Evolutionary conservation across 2,329 filamentous ascomycete genomes (phyloP).

Genomic region (Sporothrix dimorphospora): DNA sequence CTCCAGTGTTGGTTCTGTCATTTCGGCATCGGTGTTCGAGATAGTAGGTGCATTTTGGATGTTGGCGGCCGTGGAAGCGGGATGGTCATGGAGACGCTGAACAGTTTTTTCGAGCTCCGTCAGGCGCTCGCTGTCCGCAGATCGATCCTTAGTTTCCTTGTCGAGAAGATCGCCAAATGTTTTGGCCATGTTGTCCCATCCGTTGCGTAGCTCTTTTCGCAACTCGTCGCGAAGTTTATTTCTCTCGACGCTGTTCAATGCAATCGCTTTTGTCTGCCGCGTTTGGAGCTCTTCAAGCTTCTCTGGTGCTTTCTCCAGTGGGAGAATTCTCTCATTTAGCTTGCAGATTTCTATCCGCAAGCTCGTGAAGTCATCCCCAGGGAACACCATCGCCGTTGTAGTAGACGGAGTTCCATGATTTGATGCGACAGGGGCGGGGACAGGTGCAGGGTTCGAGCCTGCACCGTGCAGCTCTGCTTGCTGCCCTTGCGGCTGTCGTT

Average conservation of each 20-base stretch:
- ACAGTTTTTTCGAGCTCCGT: slow-evolving; percentile 13
- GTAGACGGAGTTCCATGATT: not conserved
- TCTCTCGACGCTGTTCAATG: not conserved
- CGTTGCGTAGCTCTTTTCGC: not conserved
- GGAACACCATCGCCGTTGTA: slow-evolving; percentile 21
- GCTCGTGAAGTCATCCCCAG: slow-evolving; percentile 32
- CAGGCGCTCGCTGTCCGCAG: slow-evolving; percentile 19
- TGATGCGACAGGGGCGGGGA: not conserved
- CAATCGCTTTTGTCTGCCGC: not conserved
- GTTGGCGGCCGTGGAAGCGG: not conserved
- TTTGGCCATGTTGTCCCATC: not conserved
- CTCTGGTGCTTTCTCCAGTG: not conserved
- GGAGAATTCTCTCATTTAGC: slow-evolving; percentile 24
- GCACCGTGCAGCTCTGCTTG: not conserved
- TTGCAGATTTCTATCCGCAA: slow-evolving; percentile 29
- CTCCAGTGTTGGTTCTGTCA: not conserved
- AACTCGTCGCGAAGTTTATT: not conserved
- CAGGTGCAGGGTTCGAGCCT: not conserved
- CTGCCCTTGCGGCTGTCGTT: not conserved
- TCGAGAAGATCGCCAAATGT: slow-evolving; percentile 25
- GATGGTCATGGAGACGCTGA: not conserved
- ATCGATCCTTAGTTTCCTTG: not conserved
- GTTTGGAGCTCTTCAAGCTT: not conserved
- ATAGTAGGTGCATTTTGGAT: not conserved
- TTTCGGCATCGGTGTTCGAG: not conserved